Evolutionary conservation across 2,329 filamentous ascomycete genomes (phyloP).

Genomic region (Alternaria tenuissima): DNA sequence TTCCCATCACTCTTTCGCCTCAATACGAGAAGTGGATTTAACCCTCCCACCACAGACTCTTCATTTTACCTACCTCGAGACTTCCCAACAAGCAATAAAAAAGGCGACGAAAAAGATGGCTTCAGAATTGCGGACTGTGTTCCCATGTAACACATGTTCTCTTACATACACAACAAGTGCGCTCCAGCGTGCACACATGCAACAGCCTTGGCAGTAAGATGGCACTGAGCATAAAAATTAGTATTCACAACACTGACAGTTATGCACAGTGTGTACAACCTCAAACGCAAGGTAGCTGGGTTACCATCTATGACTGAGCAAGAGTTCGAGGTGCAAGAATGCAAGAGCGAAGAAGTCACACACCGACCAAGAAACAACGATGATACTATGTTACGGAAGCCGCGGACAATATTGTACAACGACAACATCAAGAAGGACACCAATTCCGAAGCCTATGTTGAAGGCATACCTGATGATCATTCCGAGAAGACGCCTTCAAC

Average conservation of each 20-base stretch:
- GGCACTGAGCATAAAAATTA: background rate
- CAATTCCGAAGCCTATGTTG: accelerated
- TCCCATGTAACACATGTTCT: constrained; percentile 9
- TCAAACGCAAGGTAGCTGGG: background rate
- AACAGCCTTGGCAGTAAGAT: constrained; percentile 7
- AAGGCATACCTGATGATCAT: background rate
- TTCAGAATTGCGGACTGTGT: background rate
- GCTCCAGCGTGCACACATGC: constrained; percentile 9
- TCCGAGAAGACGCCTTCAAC: background rate
- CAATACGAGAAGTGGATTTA: background rate
- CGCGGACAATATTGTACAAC: background rate
- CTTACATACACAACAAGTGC: constrained; percentile 1
- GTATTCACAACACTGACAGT: background rate
- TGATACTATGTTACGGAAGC: background rate
- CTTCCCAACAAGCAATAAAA: background rate
- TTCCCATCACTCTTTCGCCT: background rate
- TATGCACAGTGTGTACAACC: background rate
- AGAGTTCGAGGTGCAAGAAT: background rate
- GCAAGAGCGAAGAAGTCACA: background rate
- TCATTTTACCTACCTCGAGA: too few species aligned
- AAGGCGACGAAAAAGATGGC: background rate
- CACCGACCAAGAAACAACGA: background rate
- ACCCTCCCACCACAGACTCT: background rate
- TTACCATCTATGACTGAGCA: background rate
- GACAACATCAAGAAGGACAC: too few species aligned